Conservation (phyloP, 2,329 filamentous ascomycete species). For the Colletotrichum siamense region DNA sequence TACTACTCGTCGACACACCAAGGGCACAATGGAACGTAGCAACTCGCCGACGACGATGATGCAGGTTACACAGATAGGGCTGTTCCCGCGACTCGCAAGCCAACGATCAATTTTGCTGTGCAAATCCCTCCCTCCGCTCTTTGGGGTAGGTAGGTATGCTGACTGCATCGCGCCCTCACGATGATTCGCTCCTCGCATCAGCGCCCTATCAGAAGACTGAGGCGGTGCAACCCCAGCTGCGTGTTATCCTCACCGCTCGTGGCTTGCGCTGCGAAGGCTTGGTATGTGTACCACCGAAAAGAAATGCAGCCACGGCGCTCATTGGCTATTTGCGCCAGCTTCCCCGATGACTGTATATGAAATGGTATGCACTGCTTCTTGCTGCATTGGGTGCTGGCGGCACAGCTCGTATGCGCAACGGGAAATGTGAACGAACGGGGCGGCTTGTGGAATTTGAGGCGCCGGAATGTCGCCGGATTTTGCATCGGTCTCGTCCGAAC, state of each 20-base stretch:
- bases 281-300: neutral
- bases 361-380: neutral
- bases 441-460: neutral
- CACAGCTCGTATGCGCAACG: neutral
- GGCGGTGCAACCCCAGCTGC: conserved; percentile 1
- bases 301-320: neutral
- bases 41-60: neutral
- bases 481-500: neutral
- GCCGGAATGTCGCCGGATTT: neutral
- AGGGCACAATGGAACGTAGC: conserved; percentile 14
- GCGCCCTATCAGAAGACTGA: neutral
- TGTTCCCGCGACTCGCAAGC: neutral
- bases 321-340: neutral
- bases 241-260: conserved; percentile 16
- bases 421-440: neutral
- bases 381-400: neutral
- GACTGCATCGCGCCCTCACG: neutral
- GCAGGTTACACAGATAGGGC: conserved; percentile 15
- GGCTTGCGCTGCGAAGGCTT: neutral
- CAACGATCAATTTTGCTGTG: neutral
- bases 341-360: neutral
- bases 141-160: neutral
- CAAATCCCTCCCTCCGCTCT: neutral
- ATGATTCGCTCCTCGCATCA: neutral
- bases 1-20: neutral